phyloP scores from a whole-genome alignment of 192 early-diverging fungal species.

The Coemansia sp. region DNA sequence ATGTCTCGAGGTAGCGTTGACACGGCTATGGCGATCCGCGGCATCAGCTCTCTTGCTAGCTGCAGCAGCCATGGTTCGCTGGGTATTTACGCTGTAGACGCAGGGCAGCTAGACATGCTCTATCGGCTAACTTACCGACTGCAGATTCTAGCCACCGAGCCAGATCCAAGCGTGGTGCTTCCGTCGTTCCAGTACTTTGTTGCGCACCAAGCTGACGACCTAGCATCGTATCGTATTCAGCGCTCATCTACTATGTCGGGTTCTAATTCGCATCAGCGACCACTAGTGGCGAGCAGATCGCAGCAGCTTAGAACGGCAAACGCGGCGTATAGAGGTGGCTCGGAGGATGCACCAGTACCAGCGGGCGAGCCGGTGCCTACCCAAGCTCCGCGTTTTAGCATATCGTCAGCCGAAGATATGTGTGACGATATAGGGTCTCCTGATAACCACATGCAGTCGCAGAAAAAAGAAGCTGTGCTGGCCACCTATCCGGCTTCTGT shows the following conservation, averaged over 20 bases:
- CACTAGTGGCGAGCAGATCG: neutral
- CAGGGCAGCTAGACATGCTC: constrained; percentile 37
- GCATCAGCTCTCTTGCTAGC: neutral
- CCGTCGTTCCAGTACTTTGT: constrained; percentile 49
- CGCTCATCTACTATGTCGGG: constrained; percentile 37
- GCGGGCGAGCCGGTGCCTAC: neutral
- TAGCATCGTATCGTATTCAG: constrained; percentile 31
- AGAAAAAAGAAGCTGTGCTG: constrained; percentile 1
- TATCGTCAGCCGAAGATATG: constrained; percentile 14
- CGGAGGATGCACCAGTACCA: neutral
- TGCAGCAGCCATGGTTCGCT: neutral
- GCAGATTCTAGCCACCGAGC: constrained; percentile 41
- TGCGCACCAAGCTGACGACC: constrained; percentile 22
- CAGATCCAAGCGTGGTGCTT: constrained; percentile 20
- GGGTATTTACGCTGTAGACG: constrained; percentile 8
- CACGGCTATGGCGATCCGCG: constrained; percentile 13
- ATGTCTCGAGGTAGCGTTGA: constrained; percentile 37
- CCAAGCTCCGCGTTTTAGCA: constrained; percentile 4
- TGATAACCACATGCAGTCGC: neutral
- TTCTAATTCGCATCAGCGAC: constrained; percentile 4
- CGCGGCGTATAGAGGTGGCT: neutral
- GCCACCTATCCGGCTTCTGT: constrained; percentile 1
- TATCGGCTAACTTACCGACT: constrained; percentile 42
- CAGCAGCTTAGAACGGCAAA: neutral
- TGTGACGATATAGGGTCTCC: neutral